A percentile compares a stretch with the other conserved stretches of the same genome.
phyloP scores from a whole-genome alignment of 345 rosid species.

The Carallia brachiata region DNA sequence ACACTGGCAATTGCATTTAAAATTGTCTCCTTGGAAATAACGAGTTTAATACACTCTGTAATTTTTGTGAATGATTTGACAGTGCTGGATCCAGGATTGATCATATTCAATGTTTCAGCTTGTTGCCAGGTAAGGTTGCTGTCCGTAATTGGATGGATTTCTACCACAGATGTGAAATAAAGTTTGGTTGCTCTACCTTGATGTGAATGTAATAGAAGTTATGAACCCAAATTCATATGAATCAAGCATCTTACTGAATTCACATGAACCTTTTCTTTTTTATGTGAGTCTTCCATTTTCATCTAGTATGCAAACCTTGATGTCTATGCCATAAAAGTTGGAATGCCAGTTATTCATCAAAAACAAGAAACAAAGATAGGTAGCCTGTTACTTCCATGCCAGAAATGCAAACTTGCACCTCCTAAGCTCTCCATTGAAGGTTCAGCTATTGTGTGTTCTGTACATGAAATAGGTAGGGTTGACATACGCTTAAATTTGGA shows the following conservation, averaged over 20 bases:
- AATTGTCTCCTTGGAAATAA: background rate
- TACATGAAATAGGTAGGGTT: slow-evolving; percentile 56
- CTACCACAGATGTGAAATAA: background rate
- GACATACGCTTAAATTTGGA: slow-evolving; percentile 58
- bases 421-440: background rate
- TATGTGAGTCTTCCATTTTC: background rate
- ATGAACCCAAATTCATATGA: too few species aligned
- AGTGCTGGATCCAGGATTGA: slow-evolving; percentile 53
- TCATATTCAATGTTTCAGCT: slow-evolving; percentile 50
- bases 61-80: slow-evolving; percentile 27
- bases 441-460: background rate
- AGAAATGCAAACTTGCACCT: background rate
- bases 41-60: background rate
- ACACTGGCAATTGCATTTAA: background rate
- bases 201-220: background rate
- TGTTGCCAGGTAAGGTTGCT: slow-evolving; percentile 68
- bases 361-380: too few species aligned
- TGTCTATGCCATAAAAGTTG: background rate
- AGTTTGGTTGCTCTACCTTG: slow-evolving; percentile 5
- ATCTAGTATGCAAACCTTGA: background rate
- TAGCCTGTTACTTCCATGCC: background rate
- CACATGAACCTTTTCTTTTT: too few species aligned
- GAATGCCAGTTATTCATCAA: too few species aligned
- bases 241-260: too few species aligned
- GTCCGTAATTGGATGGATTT: background rate